Evolutionary conservation across 495 filamentous ascomycete species (phyloP), one percentile per base, ranked within the genome.

Genomic region (Aspergillus avenaceus): DNA sequence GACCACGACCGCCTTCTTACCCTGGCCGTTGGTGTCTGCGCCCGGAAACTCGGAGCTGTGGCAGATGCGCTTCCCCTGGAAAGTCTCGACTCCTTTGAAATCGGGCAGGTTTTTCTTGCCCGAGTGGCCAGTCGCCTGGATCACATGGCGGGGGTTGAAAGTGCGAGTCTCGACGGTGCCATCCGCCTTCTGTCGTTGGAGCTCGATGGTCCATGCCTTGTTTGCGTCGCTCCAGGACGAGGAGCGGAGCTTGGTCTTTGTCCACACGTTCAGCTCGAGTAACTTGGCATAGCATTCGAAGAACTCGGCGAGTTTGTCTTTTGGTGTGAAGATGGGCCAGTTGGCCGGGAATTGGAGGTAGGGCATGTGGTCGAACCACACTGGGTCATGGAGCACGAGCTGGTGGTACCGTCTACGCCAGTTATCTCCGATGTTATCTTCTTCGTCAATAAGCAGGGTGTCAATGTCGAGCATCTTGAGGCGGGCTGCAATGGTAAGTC

Each of bases 251-350:
- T 64, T 75, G 4, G 84, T 81, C 2, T 58, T 59, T 13, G 73
- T 85, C 88, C 88, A 91, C 12, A 90, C 76, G 56, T 91, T 87
- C 34, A 93, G 74, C 56, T 93, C 88, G n/a, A 91, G 69, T 22
- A 81, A 54, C 27, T 79, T 80, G 40, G 80, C 86, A 54, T 93
- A 93, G 2, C 74, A 72, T 37, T 90, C 84, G 59, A 91, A 83
- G 74, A 86, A 92, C 28, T 88, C 83, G 13, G 83, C 88, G 0
- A 91, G 73, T 52, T 91, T 91, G 61, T 91, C 86, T 58, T 91
- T 91, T 1, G 88, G 87, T 1, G 85, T 87, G 60, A 85, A 88
- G 22, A 84, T 55, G 2, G 72, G 72, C 86, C 87, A 91, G 49
- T 67, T 69, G 0, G 73, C 50, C 9, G 88, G 87, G 55, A 91